Percentiles rank a stretch among this genome's conserved stretches.
These are phyloP conservation scores for Fusarium chlamydosporum DNA, from an alignment of 2,329 filamentous ascomycete genomes.

Conservation along the genomic window DNA sequence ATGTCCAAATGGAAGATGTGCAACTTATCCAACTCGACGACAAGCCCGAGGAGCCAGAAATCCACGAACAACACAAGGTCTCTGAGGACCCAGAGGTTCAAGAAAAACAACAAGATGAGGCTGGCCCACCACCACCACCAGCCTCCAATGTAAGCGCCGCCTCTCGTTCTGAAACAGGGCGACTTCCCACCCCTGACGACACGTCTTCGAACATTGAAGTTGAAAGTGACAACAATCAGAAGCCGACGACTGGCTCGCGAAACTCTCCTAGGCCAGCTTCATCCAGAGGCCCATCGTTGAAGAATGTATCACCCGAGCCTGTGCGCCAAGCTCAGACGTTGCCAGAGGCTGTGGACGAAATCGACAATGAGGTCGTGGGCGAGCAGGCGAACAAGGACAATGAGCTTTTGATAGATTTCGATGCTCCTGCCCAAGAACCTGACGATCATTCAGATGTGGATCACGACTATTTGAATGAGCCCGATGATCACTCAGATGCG, in stretches of 20 bases:
- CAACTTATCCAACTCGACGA: constrained; percentile 15
- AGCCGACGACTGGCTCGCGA: constrained; percentile 36
- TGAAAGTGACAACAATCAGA: constrained; percentile 42
- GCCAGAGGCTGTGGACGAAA: constrained; percentile 37
- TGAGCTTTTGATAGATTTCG: constrained; percentile 26
- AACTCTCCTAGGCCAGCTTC: constrained; percentile 24
- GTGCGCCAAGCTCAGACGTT: constrained; percentile 9
- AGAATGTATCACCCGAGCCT: constrained; percentile 12
- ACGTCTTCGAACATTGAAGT: constrained; percentile 59
- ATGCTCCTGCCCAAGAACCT: constrained; percentile 7
- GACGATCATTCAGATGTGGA: constrained; percentile 23
- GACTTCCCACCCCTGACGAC: constrained; percentile 68
- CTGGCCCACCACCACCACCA: constrained; percentile 18
- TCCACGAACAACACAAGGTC: constrained; percentile 1
- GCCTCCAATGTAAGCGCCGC: constrained; percentile 53
- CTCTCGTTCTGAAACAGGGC: constrained; percentile 59
- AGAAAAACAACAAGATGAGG: constrained; percentile 28
- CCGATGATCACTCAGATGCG: constrained; percentile 13
- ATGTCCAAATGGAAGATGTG: constrained; percentile 34
- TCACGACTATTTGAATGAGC: constrained; percentile 15
- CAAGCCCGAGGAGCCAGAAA: constrained; percentile 8
- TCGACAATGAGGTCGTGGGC: constrained; percentile 28
- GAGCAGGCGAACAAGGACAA: constrained; percentile 1
- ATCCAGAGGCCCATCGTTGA: constrained; percentile 15
- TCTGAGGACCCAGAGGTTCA: constrained; percentile 25